Evolutionary conservation across 169 alveolate species (phyloP).

Genomic region (Toxoplasma gondii): DNA sequence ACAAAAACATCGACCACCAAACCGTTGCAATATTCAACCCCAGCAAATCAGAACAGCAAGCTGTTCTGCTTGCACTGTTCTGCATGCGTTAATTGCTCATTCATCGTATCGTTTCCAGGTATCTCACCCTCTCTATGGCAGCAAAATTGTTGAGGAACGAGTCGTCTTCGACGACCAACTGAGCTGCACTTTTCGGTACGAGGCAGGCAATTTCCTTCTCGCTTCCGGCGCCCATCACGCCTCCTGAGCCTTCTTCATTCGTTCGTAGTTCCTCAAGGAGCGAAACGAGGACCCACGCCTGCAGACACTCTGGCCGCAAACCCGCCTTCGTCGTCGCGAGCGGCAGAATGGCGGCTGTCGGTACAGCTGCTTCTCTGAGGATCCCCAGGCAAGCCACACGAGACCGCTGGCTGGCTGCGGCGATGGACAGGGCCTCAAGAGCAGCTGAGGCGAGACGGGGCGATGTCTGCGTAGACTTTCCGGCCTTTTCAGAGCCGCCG

Average conservation of each 20-base stretch:
- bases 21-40: too few relatives aligned
- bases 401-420: neutral
- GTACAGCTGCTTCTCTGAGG: neutral
- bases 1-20: too few relatives aligned
- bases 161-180: neutral
- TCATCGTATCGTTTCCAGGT: neutral
- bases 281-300: conserved; percentile 13
- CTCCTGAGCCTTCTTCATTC: conserved; percentile 4
- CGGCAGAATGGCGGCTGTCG: conserved; percentile 10
- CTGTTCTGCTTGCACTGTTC: too few relatives aligned
- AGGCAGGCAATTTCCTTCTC: neutral
- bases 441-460: neutral
- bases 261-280: neutral
- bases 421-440: neutral
- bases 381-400: neutral
- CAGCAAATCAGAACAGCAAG: too few relatives aligned
- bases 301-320: conserved; percentile 22
- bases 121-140: conserved; percentile 9
- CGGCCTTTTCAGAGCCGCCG: neutral
- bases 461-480: neutral
- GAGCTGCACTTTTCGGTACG: neutral
- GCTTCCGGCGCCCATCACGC: neutral
- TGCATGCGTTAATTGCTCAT: too few relatives aligned
- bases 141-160: conserved; percentile 4
- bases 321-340: neutral